These are phyloP conservation scores for Breviolum minutum DNA, from an alignment of 73 alveolate species.

Conservation along the genomic window DNA sequence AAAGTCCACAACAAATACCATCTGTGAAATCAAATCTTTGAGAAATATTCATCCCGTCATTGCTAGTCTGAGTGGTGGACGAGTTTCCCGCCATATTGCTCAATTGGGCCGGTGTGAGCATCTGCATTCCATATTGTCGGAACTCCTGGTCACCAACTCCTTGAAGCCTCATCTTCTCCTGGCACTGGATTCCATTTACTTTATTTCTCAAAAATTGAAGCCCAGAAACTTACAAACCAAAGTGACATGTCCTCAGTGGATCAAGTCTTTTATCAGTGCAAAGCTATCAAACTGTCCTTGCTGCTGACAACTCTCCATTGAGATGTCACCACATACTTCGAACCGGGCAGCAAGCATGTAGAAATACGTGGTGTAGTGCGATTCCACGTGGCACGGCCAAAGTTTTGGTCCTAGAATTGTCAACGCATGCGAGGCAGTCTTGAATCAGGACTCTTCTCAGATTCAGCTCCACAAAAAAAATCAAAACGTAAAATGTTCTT, in stretches of 20 bases:
- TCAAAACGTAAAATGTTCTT: background rate
- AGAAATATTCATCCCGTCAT: too few species aligned
- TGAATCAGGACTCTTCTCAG: background rate
- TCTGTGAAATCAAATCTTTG: background rate
- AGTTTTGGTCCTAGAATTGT: background rate
- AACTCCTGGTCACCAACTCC: background rate
- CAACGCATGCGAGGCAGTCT: background rate
- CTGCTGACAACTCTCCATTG: background rate
- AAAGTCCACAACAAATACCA: background rate
- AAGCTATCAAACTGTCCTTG: background rate
- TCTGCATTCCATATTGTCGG: background rate
- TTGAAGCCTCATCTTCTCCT: slow-evolving; percentile 1
- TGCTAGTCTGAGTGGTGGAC: background rate
- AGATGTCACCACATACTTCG: background rate
- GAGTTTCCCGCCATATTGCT: background rate
- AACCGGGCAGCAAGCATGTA: background rate
- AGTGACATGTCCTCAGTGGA: background rate
- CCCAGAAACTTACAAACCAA: background rate
- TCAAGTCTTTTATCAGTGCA: background rate
- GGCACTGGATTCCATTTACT: background rate
- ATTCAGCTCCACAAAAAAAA: background rate
- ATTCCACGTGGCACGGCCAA: background rate
- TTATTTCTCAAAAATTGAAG: background rate
- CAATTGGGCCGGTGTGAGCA: background rate
- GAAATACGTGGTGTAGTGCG: background rate